A percentile compares a stretch with the other conserved stretches of the same genome.
Evolutionary conservation across 1,139 yeast genomes (phyloP).

Genomic region (Yamadazyma conglobata): DNA sequence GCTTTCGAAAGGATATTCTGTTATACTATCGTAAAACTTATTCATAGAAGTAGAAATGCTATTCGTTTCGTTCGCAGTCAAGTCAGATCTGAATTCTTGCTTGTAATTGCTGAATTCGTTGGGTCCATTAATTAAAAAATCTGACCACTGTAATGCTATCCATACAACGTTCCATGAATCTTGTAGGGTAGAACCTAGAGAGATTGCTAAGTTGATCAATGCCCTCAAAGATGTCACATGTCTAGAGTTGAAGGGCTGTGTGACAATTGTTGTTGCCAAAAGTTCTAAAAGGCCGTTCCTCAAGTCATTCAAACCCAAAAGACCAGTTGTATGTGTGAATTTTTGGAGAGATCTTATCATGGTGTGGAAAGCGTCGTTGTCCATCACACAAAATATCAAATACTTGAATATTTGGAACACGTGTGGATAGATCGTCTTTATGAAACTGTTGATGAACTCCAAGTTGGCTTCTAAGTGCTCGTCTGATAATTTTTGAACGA

Average conservation of each 20-base stretch:
- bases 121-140: slow-evolving; percentile 61
- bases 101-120: slow-evolving; percentile 36
- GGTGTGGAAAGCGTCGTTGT: slow-evolving; percentile 60
- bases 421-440: slow-evolving; percentile 43
- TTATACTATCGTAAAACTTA: slow-evolving; percentile 63
- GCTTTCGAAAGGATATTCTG: slow-evolving; percentile 48
- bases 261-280: slow-evolving; percentile 49
- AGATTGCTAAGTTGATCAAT: slow-evolving; percentile 66
- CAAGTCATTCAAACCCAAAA: slow-evolving; percentile 52
- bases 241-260: slow-evolving; percentile 47
- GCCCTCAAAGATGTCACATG: slow-evolving; percentile 80
- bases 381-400: slow-evolving; percentile 63
- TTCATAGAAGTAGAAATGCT: slow-evolving; percentile 53
- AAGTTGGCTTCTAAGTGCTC: slow-evolving; percentile 32
- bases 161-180: slow-evolving; percentile 68
- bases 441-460: slow-evolving; percentile 38
- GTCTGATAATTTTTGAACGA: slow-evolving; percentile 43
- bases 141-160: slow-evolving; percentile 73
- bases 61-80: slow-evolving; percentile 43
- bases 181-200: slow-evolving; percentile 70
- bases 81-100: slow-evolving; percentile 22
- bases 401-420: slow-evolving; percentile 45
- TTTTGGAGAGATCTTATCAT: slow-evolving; percentile 73
- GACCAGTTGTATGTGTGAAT: slow-evolving; percentile 77
- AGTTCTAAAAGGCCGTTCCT: slow-evolving; percentile 60